Base-by-base conservation (phyloP, 371 early-diverging fungal species). In the Parasitella parasitica region DNA sequence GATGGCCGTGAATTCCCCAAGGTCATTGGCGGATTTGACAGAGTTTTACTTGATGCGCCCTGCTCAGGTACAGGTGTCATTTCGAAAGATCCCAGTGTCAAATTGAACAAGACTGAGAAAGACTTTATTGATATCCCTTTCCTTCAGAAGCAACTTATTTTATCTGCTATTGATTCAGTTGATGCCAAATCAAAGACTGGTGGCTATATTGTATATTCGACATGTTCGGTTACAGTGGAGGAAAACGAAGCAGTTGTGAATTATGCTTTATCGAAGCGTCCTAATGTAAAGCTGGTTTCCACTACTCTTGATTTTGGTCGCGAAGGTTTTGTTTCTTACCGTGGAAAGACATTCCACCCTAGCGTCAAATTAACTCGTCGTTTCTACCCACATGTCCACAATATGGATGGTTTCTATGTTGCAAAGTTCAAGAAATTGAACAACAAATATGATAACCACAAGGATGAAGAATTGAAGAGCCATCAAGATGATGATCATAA, bases 371-470 rank as follows among this genome's bases (percentile, higher is more conserved):
- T 94, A 58, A 93, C 98, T 0, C 86, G 95, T 56, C 87, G 99
- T 60, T 95, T 93, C 82, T 99, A 98, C 80, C 99, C 99, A 32
- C 99, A 99, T 76, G 90, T 95, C 24, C 96, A 99, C 78, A 99
- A 99, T 78, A 98, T 99, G 98, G 99, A 99, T 80, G 99, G 99
- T 56, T 99, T 99, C 89, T 99, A 86, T 77, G 97, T 99, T 22
- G 96, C 98, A 41, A 99, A 99, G 68, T 91, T 99, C 74, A 91
- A 92, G 78, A 94, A 97, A 77, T 57, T 89, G 39, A 86, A 88
- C 65, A 91, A 91, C 81, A 89, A 87, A 75, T 80, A 79, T 43
- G 73, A 71, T 32, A 74, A 70, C n/a, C 63, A 56, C 37, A 76
- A 79, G 66, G 78, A 75, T 27, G 67, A 73, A n/a, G 70, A 67